Evolutionary conservation across 768 basidiomycete species (phyloP), one percentile per base, ranked within the genome.

Genomic region (Clathrus columnatus): DNA sequence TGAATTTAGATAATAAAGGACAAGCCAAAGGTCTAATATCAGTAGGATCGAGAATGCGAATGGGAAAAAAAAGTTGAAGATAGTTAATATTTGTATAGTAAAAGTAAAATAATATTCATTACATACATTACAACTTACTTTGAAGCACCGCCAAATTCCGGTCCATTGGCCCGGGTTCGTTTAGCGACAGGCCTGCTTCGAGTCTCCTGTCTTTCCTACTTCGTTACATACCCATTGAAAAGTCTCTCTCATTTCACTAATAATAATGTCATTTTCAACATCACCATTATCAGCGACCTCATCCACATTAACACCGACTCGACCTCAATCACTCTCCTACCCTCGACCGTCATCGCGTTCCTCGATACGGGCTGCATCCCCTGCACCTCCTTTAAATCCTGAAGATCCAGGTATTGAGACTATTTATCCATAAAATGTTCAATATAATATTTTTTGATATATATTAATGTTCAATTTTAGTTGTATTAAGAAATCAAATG

Each of bases 401-500:
- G 84, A 83, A 73, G 82, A 84, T 63, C 76, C 84, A 71, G 84
- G 87, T 87, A 68, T 64, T 77, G 70, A 14, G 32, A 50, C 21
- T 18, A 21, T 4, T n/a, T 29, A 36, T 46, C 29, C 50, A n/a
- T n/a, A n/a, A n/a, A n/a, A 20, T 51, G 61, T 47, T 55, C 24
- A 29, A 20, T 28, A 18, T 27, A 46, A 23, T 30, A 57, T 51
- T 30, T 17, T 48, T 36, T 48, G 61, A 59, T 58, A 65, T 56
- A 60, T 45, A 61, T 23, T 61, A 58, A 59, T 57, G 57, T 42
- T 63, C 65, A 59, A 57, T 58, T 63, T 49, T 63, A 91, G 88
- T 89, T 64, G 78, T 82, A 59, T 75, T 89, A 51, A 81, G 88
- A 54, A 83, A 80, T 62, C 87, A 90, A 58, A 83, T 91, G 70